phyloP scores from a whole-genome alignment of 2,329 filamentous ascomycete genomes.

The Cercospora beticola region DNA sequence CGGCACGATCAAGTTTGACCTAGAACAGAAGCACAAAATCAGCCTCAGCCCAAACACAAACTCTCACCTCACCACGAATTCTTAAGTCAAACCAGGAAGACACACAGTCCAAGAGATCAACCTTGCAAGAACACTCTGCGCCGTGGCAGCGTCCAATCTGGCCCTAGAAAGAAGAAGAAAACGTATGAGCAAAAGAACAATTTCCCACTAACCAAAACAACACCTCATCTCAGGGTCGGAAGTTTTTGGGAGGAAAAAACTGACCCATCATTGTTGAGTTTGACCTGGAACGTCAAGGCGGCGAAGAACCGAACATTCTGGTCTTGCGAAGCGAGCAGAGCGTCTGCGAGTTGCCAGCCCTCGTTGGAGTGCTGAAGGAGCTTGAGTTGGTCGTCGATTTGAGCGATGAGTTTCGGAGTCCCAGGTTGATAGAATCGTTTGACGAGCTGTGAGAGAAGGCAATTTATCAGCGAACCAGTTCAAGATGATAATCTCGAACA shows the following conservation, averaged over 20 bases:
- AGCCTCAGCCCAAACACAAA: background rate
- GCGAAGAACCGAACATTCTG: slow-evolving; percentile 87
- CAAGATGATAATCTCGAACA: background rate
- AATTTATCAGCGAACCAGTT: background rate
- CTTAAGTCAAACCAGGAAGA: background rate
- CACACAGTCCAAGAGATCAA: slow-evolving; percentile 63
- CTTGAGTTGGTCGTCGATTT: slow-evolving; percentile 73
- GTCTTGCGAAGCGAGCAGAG: slow-evolving; percentile 66
- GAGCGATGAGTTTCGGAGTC: slow-evolving; percentile 46
- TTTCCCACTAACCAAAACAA: slow-evolving; percentile 24
- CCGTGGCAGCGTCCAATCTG: slow-evolving; percentile 57
- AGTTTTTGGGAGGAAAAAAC: slow-evolving; percentile 18
- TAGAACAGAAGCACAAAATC: slow-evolving; percentile 2
- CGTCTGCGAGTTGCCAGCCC: slow-evolving; percentile 83
- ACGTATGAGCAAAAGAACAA: slow-evolving; percentile 21
- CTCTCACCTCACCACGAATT: background rate
- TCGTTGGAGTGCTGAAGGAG: slow-evolving; percentile 73
- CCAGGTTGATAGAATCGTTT: slow-evolving; percentile 52
- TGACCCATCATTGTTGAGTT: slow-evolving; percentile 65
- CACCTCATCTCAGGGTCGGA: slow-evolving; percentile 33
- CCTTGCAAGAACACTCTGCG: slow-evolving; percentile 59
- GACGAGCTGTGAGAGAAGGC: slow-evolving; percentile 41
- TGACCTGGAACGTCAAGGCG: slow-evolving; percentile 87
- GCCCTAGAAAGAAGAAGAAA: slow-evolving; percentile 29
- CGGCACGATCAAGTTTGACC: slow-evolving; percentile 49